Evolutionary conservation across 2,329 filamentous ascomycete genomes (phyloP).

Genomic region (Nemania diffusa): DNA sequence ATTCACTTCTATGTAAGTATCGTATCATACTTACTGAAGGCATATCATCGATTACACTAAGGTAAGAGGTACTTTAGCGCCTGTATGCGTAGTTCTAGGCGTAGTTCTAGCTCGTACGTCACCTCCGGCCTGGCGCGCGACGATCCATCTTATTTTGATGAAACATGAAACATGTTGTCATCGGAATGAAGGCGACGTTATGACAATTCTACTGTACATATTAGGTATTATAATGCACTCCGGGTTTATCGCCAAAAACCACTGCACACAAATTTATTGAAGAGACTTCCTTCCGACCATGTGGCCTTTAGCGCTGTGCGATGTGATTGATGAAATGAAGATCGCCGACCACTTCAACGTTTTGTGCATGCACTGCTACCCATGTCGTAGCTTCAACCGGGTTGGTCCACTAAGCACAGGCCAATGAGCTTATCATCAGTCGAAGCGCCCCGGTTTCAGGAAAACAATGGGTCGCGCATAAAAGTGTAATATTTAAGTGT

Average conservation of each 20-base stretch:
- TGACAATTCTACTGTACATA: not conserved
- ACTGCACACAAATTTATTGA: not conserved
- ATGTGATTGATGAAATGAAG: constrained; percentile 23
- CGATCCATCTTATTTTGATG: not conserved
- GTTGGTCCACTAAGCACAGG: not conserved
- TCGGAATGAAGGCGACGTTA: constrained; percentile 13
- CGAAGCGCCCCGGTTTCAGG: not conserved
- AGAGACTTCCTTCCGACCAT: not conserved
- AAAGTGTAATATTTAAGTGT: too few species aligned
- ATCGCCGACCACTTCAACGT: constrained; percentile 10
- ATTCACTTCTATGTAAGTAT: too few species aligned
- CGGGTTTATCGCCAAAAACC: not conserved
- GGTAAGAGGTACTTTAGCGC: too few species aligned
- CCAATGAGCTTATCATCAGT: not conserved
- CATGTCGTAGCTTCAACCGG: not conserved
- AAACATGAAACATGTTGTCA: not conserved
- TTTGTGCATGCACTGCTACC: not conserved
- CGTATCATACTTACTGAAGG: too few species aligned
- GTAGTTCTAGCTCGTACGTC: not conserved
- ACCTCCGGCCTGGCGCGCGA: not conserved
- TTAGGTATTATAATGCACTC: not conserved
- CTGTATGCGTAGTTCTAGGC: too few species aligned
- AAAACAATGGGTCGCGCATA: not conserved
- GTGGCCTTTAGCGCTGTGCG: not conserved
- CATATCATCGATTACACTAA: too few species aligned